Base-by-base conservation (phyloP, 2,329 filamentous ascomycete species). In the Colletotrichum trifolii region DNA sequence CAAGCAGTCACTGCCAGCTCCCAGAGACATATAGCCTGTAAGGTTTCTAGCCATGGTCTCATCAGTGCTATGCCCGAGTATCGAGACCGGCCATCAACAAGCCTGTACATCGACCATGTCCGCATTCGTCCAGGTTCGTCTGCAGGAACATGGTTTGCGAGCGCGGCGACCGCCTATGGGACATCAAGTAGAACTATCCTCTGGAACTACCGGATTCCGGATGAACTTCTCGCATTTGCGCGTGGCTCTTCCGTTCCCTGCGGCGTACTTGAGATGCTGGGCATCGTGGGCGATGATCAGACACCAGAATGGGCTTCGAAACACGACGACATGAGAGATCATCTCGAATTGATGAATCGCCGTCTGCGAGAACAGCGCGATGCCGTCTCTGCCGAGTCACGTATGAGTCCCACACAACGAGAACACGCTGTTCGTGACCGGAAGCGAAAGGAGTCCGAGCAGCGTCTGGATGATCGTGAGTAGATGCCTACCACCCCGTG, bases 181-280 rank as follows among this genome's bases (percentile, higher is more conserved):
- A 85, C 83, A 1, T 79, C 82, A 0, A 83, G 79, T 54, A 80
- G 84, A 68, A 87, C 85, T 1, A 79, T 87, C 9, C 77, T 89
- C 3, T 89, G 87, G 87, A 86, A 84, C 71, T 88, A 87, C 75
- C 81, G 82, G 60, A 87, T 88, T 50, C 85, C 86, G 0, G 78
- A 83, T 17, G 79, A 81, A 3, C 74, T 88, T 5, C 70, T 87
- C 2, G 67, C 76, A 1, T 86, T 89, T 63, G 75, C 84, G 2
- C 78, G 82, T 8, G 80, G 79, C 36, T 82, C 83, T 15, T 83
- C 83, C 0, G 81, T 89, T 1, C 86, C 87, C 0, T 88, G 86
- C 70, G 87, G 87, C 38, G 77, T 88, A 35, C 78, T 89, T 35
- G 85, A 87, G n/a, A 71, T 88, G 17, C 73, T 89, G 1, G 78